These are phyloP conservation scores for Cyanidiococcus yangmingshanensis DNA, from an alignment of 23 red algal genomes.

Conservation along the genomic window DNA sequence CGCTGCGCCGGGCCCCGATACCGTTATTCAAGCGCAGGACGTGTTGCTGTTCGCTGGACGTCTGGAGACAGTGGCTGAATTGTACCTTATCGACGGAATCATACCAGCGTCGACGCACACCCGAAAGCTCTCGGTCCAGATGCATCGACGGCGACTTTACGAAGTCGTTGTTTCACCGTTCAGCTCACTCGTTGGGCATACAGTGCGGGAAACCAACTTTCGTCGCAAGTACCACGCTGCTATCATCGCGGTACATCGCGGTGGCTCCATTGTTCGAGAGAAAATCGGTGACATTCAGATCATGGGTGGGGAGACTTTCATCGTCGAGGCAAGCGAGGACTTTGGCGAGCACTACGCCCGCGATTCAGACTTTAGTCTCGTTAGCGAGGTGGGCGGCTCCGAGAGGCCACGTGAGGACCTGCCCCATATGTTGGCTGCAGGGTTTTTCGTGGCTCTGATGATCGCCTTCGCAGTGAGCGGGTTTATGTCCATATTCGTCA, in stretches of 20 bases:
- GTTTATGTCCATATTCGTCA: constrained; percentile 39
- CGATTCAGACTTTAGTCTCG: constrained; percentile 73
- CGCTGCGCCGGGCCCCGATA: constrained; percentile 59
- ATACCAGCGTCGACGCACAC: constrained; percentile 69
- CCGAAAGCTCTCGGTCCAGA: constrained; percentile 57
- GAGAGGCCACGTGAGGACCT: constrained; percentile 57
- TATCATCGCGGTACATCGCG: constrained; percentile 81
- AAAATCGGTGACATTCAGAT: constrained; percentile 70
- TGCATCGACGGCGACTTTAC: constrained; percentile 55
- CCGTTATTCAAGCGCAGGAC: constrained; percentile 55
- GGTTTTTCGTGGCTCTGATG: constrained; percentile 41
- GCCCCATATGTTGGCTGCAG: constrained; percentile 65
- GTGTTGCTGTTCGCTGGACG: constrained; percentile 72
- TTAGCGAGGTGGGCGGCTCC: constrained; percentile 63
- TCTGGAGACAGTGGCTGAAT: constrained; percentile 79
- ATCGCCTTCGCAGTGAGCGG: constrained; percentile 49
- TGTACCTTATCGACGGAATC: constrained; percentile 77
- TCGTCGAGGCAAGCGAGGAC: constrained; percentile 58
- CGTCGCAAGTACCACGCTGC: constrained; percentile 54
- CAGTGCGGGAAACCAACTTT: constrained; percentile 65
- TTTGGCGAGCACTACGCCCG: constrained; percentile 49
- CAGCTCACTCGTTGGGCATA: constrained; percentile 48
- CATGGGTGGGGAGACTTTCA: constrained; percentile 52
- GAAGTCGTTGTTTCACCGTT: constrained; percentile 76
- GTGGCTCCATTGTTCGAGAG: constrained; percentile 70